Conservation (phyloP, 306 rosid genomes). For the Betula pendula region DNA sequence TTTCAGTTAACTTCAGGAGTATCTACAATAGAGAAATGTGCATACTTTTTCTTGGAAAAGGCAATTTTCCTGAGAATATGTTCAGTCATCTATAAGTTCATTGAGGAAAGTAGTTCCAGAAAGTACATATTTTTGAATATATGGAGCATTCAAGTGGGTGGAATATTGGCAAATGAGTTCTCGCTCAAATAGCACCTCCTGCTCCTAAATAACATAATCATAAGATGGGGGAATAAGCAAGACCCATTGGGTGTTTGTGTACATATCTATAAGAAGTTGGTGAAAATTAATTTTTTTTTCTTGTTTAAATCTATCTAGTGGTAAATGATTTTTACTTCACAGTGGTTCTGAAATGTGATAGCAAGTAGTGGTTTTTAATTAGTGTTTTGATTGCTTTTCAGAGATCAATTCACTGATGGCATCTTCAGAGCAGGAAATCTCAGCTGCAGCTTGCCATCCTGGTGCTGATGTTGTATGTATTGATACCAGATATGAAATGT, state of each 20-base stretch:
- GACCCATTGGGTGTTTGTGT: neutral
- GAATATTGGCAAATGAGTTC: neutral
- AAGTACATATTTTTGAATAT: neutral
- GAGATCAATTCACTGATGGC: conserved; percentile 49
- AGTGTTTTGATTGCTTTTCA: conserved; percentile 26
- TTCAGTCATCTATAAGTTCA: neutral
- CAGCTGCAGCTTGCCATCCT: conserved; percentile 37
- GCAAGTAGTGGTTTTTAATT: conserved; percentile 7
- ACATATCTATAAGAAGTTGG: no score
- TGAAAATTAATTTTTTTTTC: no score
- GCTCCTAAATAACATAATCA: neutral
- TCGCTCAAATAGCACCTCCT: neutral
- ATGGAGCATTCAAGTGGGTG: neutral
- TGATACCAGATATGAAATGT: neutral
- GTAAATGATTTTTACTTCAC: neutral
- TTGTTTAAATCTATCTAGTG: no score
- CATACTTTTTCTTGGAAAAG: no score
- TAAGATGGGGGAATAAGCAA: neutral
- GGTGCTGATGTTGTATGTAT: conserved; percentile 65
- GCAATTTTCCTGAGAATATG: no score
- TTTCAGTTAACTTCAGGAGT: neutral
- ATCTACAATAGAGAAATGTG: neutral
- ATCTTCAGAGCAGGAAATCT: conserved; percentile 52
- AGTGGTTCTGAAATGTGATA: conserved; percentile 3
- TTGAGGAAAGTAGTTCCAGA: neutral